Base-by-base conservation (phyloP, 805 yeast genomes). In the Jamesozyma jinghongensis region DNA sequence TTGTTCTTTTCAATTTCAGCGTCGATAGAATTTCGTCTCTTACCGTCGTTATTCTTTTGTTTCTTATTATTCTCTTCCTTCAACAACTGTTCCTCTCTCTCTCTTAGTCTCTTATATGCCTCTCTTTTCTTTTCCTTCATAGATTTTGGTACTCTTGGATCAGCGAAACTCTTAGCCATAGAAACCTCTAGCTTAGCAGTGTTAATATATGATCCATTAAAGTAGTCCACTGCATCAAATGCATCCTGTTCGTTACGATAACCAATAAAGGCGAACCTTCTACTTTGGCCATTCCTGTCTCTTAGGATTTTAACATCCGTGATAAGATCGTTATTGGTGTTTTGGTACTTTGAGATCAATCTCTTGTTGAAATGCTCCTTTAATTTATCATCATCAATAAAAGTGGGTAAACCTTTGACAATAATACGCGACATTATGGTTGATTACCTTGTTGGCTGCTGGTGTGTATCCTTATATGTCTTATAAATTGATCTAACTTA, bases 261-360 rank as follows among this genome's bases (percentile, higher is more conserved):
- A 1, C 98, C 98, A 38, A 92, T 69, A 53, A 92, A 92, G 5
- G 95, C 97, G 69, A 92, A 92, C 51, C 94, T 71, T 62, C 98
- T 76, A 8, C 95, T 83, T 53, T 81, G 82, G 19, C 98, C 98
- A 49, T 75, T 77, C 50, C 81, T 71, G 49, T 81, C 85, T 52
- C 75, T 81, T 74, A 87, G 74, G 29, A 92, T 69, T 61, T 84
- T 86, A 30, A 85, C 88, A 71, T 92, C 98, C 0, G 97, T 85
- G 22, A 88, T 85, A 38, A 71, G 68, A 10, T 85, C 84, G 12
- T 50, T 46, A 22, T 6, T 47, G 36, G 51, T 48, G 43, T 36
- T 51, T 19, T 46, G 41, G 42, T 58, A 54, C 26, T 40, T 51
- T 4, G 46, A 34, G 4, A 45, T 40, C 34, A 60, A 42, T 30